Base-by-base conservation (phyloP, 2,329 filamentous ascomycete genomes). In the Fusarium buharicum region DNA sequence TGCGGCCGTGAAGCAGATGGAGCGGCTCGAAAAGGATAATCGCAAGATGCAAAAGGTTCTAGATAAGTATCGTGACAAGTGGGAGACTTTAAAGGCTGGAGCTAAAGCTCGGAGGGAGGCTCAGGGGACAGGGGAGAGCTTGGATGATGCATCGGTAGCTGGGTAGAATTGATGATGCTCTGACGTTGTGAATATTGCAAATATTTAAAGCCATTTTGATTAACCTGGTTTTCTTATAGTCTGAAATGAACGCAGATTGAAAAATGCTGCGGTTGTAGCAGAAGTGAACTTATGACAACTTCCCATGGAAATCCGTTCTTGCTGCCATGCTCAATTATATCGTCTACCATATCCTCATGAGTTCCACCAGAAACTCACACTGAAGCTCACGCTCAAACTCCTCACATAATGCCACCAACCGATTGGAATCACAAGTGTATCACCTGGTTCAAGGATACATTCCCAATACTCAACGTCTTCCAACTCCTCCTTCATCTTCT, bases 371-470 rank as follows among this genome's bases (percentile, higher is more conserved):
- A 97, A 98, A 72, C 93, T 97, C 12, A 98, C 93, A 67, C 93
- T 97, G 71, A 96, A 93, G 72, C 94, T 97, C 17, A 91, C 86
- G 53, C 87, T 92, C 70, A 98, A 73, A 45, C 92, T 92, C 57
- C 91, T 83, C 4, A 98, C 91, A 75, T 97, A 98, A 79, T 99
- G 95, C 95, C 95, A 99, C 94, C 95, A 99, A 1, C 94, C 95
- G 6, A 92, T 83, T 0, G 95, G 95, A 49, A 99, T 91, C 73
- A 97, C 95, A 49, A 99, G 74, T 63, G 88, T 90, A 49, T 99
- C 93, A 0, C 94, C 95, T 1, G 90, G 89, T 27, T 84, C 86
- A 6, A 99, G 77, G 2, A 98, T 83, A 52, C 88, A 88, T 71
- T 99, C 95, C 30, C 90, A 77, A 72, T 90, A 94, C 50, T 84